phyloP scores from a whole-genome alignment of 1,139 yeast species.

The Pichia sorboxylosa region DNA sequence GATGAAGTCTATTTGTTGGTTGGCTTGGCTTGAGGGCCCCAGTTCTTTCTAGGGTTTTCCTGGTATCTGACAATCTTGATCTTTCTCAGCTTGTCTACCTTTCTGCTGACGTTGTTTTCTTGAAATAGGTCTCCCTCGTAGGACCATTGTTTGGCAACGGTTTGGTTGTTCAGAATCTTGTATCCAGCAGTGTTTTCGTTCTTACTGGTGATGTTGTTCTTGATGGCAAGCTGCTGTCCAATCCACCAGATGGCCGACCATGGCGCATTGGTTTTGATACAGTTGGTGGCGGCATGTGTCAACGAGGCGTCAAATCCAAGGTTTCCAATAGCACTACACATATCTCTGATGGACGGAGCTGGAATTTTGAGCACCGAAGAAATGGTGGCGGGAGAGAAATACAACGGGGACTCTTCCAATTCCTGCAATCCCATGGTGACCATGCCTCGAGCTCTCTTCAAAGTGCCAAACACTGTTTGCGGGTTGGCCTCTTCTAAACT shows the following conservation, averaged over 20 bases:
- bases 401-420: slow-evolving; percentile 50
- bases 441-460: slow-evolving; percentile 85
- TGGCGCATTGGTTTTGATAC: slow-evolving; percentile 84
- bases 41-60: slow-evolving; percentile 81
- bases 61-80: slow-evolving; percentile 79
- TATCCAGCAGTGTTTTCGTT: slow-evolving; percentile 53
- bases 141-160: slow-evolving; percentile 16
- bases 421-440: slow-evolving; percentile 70
- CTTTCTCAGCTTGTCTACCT: slow-evolving; percentile 50
- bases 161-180: slow-evolving; percentile 37
- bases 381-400: slow-evolving; percentile 67
- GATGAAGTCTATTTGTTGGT: too few species aligned
- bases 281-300: slow-evolving; percentile 81
- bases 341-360: slow-evolving; percentile 66
- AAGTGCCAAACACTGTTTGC: slow-evolving; percentile 46
- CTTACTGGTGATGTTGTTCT: slow-evolving; percentile 30
- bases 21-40: slow-evolving; percentile 72
- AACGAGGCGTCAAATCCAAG: slow-evolving; percentile 71
- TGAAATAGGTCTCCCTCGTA: slow-evolving; percentile 31
- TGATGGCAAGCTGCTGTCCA: slow-evolving; percentile 52
- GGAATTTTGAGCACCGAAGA: slow-evolving; percentile 69
- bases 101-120: slow-evolving; percentile 43
- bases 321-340: slow-evolving; percentile 76
- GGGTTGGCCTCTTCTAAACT: slow-evolving; percentile 29
- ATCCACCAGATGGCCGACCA: slow-evolving; percentile 68